Conservation (phyloP, 2,329 filamentous ascomycete genomes). For the Scedosporium minutisporum region DNA sequence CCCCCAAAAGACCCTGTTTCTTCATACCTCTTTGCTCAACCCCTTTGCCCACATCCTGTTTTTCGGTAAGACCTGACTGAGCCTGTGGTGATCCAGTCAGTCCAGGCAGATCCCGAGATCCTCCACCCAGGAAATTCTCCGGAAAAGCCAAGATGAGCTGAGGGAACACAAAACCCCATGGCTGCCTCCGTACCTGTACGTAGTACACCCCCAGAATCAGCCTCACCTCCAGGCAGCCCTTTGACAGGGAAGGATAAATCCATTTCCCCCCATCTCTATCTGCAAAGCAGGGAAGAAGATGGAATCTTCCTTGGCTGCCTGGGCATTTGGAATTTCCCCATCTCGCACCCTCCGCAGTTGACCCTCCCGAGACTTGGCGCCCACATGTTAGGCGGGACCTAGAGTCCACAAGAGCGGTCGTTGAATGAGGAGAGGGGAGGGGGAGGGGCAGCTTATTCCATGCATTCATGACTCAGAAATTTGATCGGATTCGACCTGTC, state of each 20-base stretch:
- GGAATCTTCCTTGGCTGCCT: background rate
- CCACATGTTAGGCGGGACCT: background rate
- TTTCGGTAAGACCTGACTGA: too few relatives aligned
- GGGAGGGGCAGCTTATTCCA: background rate
- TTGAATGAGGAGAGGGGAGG: background rate
- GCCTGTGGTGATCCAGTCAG: background rate
- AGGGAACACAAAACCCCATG: background rate
- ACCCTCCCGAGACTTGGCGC: background rate
- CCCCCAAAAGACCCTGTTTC: too few relatives aligned
- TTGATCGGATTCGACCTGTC: background rate
- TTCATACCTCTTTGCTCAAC: too few relatives aligned
- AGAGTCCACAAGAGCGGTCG: background rate
- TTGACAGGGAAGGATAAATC: background rate
- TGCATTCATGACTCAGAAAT: background rate
- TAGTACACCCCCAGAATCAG: background rate
- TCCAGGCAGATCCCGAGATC: background rate
- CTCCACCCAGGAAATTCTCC: background rate
- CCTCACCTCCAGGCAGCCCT: background rate
- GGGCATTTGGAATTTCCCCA: background rate
- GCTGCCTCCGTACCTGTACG: background rate
- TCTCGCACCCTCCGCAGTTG: background rate
- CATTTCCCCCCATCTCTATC: background rate
- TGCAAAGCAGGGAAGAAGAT: background rate
- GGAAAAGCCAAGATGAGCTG: background rate
- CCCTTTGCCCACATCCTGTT: too few relatives aligned